Percentiles rank a stretch among this genome's conserved stretches.
Conservation (phyloP, 805 yeast species). For the Candida stauntonica region DNA sequence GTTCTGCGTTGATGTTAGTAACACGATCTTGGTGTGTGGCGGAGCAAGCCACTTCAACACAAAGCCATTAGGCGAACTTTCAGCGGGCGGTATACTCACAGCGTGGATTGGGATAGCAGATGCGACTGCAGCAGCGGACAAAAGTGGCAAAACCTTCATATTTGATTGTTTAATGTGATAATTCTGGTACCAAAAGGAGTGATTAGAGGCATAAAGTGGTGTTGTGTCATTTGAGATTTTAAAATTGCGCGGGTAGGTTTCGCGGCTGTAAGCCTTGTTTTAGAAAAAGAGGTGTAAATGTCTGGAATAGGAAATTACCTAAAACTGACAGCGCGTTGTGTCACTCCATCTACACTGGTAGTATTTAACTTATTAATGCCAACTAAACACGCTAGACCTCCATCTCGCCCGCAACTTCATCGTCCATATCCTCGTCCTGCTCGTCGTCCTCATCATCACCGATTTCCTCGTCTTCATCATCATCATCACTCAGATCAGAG, state of each 20-base stretch:
- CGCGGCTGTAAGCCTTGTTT: no score
- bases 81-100: constrained; percentile 15
- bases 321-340: no score
- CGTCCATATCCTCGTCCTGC: constrained; percentile 20
- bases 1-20: constrained; percentile 13
- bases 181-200: no score
- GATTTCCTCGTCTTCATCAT: constrained; percentile 18
- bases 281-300: no score
- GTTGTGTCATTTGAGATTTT: no score
- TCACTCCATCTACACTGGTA: no score
- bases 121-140: constrained; percentile 19
- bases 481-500: constrained; percentile 23
- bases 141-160: constrained; percentile 21
- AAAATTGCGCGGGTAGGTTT: no score
- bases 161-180: constrained; percentile 1
- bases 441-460: constrained; percentile 23
- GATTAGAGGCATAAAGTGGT: no score
- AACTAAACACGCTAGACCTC: no score
- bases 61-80: neutral
- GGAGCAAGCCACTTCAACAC: neutral
- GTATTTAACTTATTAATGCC: no score
- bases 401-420: constrained; percentile 11
- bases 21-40: neutral
- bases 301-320: no score
- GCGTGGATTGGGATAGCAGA: constrained; percentile 24